phyloP scores from a whole-genome alignment of 805 yeast genomes.

The Ogataea methanolica region DNA sequence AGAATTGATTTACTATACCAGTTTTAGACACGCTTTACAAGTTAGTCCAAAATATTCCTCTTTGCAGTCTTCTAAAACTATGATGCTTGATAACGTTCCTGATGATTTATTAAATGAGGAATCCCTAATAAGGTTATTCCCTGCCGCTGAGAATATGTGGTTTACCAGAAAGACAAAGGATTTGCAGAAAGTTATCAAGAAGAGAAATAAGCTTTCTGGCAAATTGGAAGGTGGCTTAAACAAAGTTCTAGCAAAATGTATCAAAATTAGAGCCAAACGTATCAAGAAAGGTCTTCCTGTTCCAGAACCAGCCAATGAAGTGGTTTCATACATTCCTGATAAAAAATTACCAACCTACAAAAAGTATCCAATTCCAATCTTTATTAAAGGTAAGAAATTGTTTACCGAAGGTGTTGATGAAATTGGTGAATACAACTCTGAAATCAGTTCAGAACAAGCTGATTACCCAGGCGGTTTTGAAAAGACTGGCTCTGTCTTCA shows the following conservation, averaged over 20 bases:
- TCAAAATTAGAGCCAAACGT: constrained; percentile 50
- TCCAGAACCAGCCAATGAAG: constrained; percentile 53
- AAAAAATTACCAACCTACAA: constrained; percentile 84
- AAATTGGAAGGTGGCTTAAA: constrained; percentile 67
- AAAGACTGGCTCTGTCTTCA: constrained; percentile 64
- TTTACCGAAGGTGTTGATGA: constrained; percentile 66
- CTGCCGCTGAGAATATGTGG: constrained; percentile 54
- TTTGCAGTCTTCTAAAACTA: constrained; percentile 62
- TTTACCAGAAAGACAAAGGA: constrained; percentile 61
- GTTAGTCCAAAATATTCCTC: constrained; percentile 72
- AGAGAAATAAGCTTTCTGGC: constrained; percentile 54
- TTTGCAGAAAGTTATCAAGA: constrained; percentile 51
- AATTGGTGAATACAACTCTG: constrained; percentile 62
- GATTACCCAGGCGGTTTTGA: constrained; percentile 44
- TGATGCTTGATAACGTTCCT: constrained; percentile 68
- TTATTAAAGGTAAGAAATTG: constrained; percentile 84
- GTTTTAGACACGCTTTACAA: constrained; percentile 70
- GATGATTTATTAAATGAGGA: constrained; percentile 40
- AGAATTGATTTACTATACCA: constrained; percentile 66
- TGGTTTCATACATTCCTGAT: constrained; percentile 56
- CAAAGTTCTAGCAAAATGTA: constrained; percentile 54
- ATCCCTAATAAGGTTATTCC: constrained; percentile 54
- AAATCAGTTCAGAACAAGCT: constrained; percentile 56
- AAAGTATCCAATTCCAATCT: constrained; percentile 57
- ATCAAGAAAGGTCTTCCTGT: constrained; percentile 51